Evolutionary conservation across 345 rosid species (phyloP), one percentile per base, ranked within the genome.

Genomic region (Salix brachista): DNA sequence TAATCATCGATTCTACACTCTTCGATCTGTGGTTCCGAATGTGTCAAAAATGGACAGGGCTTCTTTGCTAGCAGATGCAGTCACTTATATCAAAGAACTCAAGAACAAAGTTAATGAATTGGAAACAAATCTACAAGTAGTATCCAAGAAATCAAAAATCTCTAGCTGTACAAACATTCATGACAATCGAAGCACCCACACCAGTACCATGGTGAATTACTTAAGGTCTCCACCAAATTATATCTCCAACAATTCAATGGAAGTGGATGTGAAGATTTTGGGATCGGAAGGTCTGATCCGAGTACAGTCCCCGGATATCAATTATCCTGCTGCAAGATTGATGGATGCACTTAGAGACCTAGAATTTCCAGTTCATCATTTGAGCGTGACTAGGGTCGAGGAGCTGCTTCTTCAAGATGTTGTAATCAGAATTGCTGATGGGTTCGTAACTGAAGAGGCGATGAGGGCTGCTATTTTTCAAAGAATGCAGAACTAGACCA

Each of bases 1-100:
- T 7, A 92, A 94, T 76, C 89, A 87, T 60, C 84, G 97, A 5
- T 94, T 92, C 81, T 91, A 89, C 41, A 88, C 94, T 0, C 87
- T 94, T 14, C 84, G 98, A 26, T 90, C 98, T 0, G 97, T 90
- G 16, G 98, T 94, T 64, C 97, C 98, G 8, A 92, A 91, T 68
- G 93, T 94, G 19, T 92, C 97, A 1, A 94, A 90, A 77, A 92
- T 94, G 98, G 98, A 94, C 78, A 94, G 89, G 82, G 98, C 96
- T 0, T 92, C 98, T 2, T 75, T 94, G 23, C 86, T 94, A 4
- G 87, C 89, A 0, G 97, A 94, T 39, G 93, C 97, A 0, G 92
- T 87, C 5, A 74, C 88, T 61, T 92, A 94, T 74, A 94, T 94
- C 62, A 88, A 88, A 71, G 93, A 94, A 71, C 89, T 94, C 18